Evolutionary conservation across 257 asterid species (phyloP).

Genomic region (Buddleja alternifolia): DNA sequence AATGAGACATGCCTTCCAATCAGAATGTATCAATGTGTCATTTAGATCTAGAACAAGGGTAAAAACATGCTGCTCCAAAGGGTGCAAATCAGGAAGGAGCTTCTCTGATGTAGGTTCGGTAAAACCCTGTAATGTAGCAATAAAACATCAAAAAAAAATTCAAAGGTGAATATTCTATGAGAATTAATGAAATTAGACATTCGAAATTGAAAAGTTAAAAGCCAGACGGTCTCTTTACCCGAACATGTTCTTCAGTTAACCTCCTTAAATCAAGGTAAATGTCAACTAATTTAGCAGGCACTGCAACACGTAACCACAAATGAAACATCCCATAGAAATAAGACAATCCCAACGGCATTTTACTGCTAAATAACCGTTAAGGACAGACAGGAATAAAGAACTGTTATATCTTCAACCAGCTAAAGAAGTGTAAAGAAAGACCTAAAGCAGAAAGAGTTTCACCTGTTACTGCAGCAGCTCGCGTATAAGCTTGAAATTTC

Average conservation of each 20-base stretch:
- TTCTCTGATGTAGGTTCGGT: conserved; percentile 89
- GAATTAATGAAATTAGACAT: not conserved
- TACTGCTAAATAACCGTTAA: not conserved
- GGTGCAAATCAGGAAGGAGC: conserved; percentile 91
- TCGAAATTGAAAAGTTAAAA: conserved; percentile 18
- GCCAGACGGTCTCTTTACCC: conserved; percentile 44
- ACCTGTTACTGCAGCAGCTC: conserved; percentile 57
- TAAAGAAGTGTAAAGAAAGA: not conserved
- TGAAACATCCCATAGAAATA: conserved; percentile 1
- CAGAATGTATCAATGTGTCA: conserved; percentile 80
- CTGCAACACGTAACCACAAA: conserved; percentile 34
- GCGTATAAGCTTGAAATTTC: conserved; percentile 50
- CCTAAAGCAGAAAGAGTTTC: not conserved
- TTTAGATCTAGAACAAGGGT: conserved; percentile 91
- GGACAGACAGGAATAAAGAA: not conserved
- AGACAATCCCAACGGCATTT: not conserved
- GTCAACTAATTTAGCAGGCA: conserved; percentile 67
- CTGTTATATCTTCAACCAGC: not conserved
- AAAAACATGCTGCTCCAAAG: conserved; percentile 78
- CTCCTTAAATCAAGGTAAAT: conserved; percentile 75
- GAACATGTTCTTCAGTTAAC: conserved; percentile 78
- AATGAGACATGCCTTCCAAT: conserved; percentile 71
- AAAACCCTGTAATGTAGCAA: conserved; percentile 55
- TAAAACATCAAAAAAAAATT: conserved; percentile 2
- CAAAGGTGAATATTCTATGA: not conserved